Base-by-base conservation (phyloP, 257 asterid species). In the Leonotis leonurus region DNA sequence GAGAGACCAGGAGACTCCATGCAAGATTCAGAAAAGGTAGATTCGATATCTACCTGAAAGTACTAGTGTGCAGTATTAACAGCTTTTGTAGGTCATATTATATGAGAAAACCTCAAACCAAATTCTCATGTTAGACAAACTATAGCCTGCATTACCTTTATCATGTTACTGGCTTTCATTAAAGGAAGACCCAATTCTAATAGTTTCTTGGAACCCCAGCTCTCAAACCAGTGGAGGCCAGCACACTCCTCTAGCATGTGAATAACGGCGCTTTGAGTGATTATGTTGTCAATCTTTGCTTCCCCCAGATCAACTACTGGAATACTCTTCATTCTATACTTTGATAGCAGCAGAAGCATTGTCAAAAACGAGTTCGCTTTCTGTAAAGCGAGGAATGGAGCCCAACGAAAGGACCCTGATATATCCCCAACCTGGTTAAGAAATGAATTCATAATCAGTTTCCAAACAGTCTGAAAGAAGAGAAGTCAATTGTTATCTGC, bases 181-280 rank as follows among this genome's bases (percentile, higher is more conserved):
- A 93, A 62, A 8, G 99, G 99, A 59, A 93, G 96, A 8, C 95
- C 97, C 8, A 93, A 83, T 67, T 93, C 97, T 62, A n/a, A 82
- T 4, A 93, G 83, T 73, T 78, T 89, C 45, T 87, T 93, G 2
- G 94, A 77, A 49, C 99, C 97, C 97, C 95, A 93, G 80, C 97
- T 83, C 74, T 93, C 99, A 24, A 93, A 93, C 99, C 99, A 93
- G 54, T 82, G 97, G 70, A 89, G 94, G 20, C 95, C 99, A 7
- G 92, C 87, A 69, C 99, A 93, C 74, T 93, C 99, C 67, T 82
- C 80, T 3, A 93, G 85, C 99, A 93, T 89, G 85, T 93, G 99
- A 64, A 93, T 85, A 52, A 93, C 99, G 25, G 99, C 94, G 20
- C 96, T 78, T 66, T 93, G 99, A 67, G 99, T 89, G 62, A 93